Base-by-base conservation (phyloP, 1,139 yeast genomes). In the Hyphopichia buzzinii region DNA sequence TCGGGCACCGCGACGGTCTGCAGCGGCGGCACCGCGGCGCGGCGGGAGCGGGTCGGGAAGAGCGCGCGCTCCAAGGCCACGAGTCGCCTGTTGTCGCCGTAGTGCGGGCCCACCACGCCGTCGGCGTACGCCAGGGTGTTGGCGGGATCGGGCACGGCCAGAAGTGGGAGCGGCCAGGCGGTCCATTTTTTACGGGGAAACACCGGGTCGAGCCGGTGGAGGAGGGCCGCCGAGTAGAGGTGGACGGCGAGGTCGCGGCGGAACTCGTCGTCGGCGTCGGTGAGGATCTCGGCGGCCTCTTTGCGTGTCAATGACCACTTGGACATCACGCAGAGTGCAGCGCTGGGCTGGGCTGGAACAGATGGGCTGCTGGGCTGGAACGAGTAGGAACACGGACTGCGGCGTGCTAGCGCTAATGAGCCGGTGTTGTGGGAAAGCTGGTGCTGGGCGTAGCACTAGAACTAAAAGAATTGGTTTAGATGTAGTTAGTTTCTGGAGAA, bases 171-270 rank as follows among this genome's bases (percentile, higher is more conserved):
- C 0, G 82, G 83, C 83, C 82, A 79, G 1, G 57, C 43, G 2
- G 70, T 38, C 74, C 81, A 77, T 3, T 39, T 36, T 4, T 43
- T 35, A 2, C 40, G 32, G 2, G 82, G 81, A 38, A 63, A 61
- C 8, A 31, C 21, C 0, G 70, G 69, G 37, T 70, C 60, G n/a
- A 63, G 45, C 15, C 59, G 50, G 32, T 64, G 72, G 3, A 74
- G 48, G 19, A 79, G 54, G 33, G 64, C 57, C 0, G 74, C 41
- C 10, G 77, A 65, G 48, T 77, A 79, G 5, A 80, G 53, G 53
- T 80, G 86, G 1, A 74, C 41, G 0, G 76, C 73, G 24, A 79
- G 54, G 50, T 80, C 84, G 11, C 51, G 52, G 10, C 73, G 53
- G 39, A 65, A 72, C 3, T 69, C 72, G 2, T 57, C 56, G 43